A percentile compares a stretch with the other conserved stretches of the same genome.
phyloP scores from a whole-genome alignment of 2,329 filamentous ascomycete genomes.

The Fusarium ambrosium region DNA sequence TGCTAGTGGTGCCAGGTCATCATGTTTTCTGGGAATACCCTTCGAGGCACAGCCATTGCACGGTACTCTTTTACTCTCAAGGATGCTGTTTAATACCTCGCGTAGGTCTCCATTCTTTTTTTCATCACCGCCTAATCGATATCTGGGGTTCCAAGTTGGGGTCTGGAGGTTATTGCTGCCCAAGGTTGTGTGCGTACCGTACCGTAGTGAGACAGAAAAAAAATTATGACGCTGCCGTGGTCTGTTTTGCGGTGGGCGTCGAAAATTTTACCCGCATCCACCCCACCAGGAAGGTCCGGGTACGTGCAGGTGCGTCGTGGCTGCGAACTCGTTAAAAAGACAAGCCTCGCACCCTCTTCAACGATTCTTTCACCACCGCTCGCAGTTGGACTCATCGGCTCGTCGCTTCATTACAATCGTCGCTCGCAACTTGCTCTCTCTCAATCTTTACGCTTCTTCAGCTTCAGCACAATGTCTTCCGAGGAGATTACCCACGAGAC shows the following conservation, averaged over 20 bases:
- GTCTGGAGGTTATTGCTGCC: constrained; percentile 36
- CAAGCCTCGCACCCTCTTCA: constrained; percentile 39
- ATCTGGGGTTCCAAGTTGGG: constrained; percentile 12
- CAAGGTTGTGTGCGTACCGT: constrained; percentile 13
- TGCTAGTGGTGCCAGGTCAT: constrained; percentile 24
- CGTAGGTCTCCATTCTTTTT: not conserved
- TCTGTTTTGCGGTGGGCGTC: constrained; percentile 42
- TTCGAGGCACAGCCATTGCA: constrained; percentile 1
- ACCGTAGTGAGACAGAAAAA: not conserved
- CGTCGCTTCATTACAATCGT: constrained; percentile 31
- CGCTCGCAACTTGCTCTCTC: constrained; percentile 12
- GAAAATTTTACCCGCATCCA: constrained; percentile 47
- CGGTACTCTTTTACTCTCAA: not conserved
- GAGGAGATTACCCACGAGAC: constrained; percentile 80
- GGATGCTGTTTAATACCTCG: constrained; percentile 3
- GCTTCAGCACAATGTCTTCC: constrained; percentile 64
- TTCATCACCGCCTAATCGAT: constrained; percentile 31
- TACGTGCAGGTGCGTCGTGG: constrained; percentile 21
- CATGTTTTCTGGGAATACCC: not conserved
- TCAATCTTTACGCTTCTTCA: constrained; percentile 19
- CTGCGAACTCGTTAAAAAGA: constrained; percentile 38
- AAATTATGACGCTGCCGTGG: constrained; percentile 34
- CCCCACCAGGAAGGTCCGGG: constrained; percentile 25
- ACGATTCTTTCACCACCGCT: constrained; percentile 21
- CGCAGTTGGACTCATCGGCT: constrained; percentile 21